These are phyloP conservation scores for Fusarium falciforme DNA, from an alignment of 2,329 filamentous ascomycete species.

Conservation along the genomic window DNA sequence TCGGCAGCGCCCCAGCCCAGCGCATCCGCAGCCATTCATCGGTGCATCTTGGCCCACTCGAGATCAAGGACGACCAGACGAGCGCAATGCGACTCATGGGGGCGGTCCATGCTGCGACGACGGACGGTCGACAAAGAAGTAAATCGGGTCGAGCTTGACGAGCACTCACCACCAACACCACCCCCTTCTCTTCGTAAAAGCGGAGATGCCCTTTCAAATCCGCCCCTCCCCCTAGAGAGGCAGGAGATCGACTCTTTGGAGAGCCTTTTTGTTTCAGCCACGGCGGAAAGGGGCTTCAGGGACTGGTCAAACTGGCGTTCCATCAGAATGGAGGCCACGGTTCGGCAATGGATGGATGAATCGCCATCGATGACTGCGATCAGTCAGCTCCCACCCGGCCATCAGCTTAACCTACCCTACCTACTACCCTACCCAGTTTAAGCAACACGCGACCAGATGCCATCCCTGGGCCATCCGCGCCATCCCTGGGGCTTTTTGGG, in stretches of 20 bases:
- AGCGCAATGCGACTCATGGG: not conserved
- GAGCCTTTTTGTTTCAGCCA: slow-evolving; percentile 25
- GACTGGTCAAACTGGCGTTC: not conserved
- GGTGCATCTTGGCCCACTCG: not conserved
- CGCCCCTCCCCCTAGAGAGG: not conserved
- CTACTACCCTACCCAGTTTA: not conserved
- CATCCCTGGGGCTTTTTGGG: slow-evolving; percentile 15
- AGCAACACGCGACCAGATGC: slow-evolving; percentile 39
- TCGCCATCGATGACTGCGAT: not conserved
- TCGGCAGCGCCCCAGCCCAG: not conserved
- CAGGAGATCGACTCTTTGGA: slow-evolving; percentile 15
- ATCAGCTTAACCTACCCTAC: not conserved
- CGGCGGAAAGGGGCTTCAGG: slow-evolving; percentile 16
- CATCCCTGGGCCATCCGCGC: slow-evolving; percentile 24
- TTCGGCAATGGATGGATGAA: not conserved
- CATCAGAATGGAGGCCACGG: not conserved
- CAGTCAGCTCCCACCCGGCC: not conserved
- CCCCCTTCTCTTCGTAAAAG: slow-evolving; percentile 27
- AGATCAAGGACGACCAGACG: not conserved
- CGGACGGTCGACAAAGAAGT: not conserved
- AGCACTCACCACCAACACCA: not conserved
- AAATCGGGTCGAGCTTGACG: not conserved
- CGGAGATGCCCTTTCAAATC: slow-evolving; percentile 5
- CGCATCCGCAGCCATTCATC: not conserved
- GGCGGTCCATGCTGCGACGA: not conserved